Evolutionary conservation across 306 rosid species (phyloP).

Genomic region (Comarum palustre): DNA sequence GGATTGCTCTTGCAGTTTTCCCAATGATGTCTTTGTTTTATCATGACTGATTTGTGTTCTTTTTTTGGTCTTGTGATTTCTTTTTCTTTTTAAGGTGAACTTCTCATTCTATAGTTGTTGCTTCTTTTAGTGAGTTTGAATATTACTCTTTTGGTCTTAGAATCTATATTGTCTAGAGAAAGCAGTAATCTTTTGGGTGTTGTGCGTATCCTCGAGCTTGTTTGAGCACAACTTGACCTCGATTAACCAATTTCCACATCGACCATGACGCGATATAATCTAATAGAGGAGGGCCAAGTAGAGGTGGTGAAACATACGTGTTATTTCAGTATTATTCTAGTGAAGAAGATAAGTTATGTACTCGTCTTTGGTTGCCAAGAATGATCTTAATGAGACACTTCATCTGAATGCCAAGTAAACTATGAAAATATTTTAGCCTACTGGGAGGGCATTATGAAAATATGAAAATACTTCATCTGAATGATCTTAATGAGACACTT

Average conservation of each 20-base stretch:
- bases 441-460: no score
- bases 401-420: no score
- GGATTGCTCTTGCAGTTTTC: not conserved
- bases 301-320: not conserved
- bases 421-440: no score
- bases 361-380: not conserved
- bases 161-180: no score
- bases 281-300: not conserved
- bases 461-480: no score
- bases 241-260: not conserved
- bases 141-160: not conserved
- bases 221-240: not conserved
- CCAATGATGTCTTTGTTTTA: not conserved
- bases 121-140: not conserved
- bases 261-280: not conserved
- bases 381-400: not conserved
- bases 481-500: conserved; percentile 3
- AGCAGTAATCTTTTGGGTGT: no score
- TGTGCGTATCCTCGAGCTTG: not conserved
- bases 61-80: not conserved
- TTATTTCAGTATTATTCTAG: not conserved
- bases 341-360: not conserved
- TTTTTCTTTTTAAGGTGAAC: not conserved
- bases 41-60: not conserved
- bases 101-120: not conserved